Base-by-base conservation (phyloP, 2,329 filamentous ascomycete genomes). In the Alternaria sp. region DNA sequence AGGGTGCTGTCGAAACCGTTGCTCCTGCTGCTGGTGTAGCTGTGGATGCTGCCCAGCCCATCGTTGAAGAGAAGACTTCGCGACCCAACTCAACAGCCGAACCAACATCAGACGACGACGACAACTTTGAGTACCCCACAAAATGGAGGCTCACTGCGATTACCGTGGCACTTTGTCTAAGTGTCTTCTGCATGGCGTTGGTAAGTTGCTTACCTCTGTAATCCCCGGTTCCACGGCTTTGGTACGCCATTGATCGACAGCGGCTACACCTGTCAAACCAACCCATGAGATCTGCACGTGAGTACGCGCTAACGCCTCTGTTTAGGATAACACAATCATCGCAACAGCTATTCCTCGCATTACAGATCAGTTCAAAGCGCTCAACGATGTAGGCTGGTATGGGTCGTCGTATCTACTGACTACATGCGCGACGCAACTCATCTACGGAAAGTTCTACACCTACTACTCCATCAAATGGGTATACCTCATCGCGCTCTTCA, bases 341-440 rank as follows among this genome's bases (percentile, higher is more conserved):
- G 77, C 80, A 12, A 84, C 82, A 2, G 83, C 83, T 6, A 84
- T 85, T 50, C 82, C 83, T 11, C 74, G 76, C 25, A 85, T 85
- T 64, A 84, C 83, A 2, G 81, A 84, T 75, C 75, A 84, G 54
- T 84, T 83, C 74, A 75, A 82, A 19, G 76, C 81, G 7, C 74
- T 84, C 13, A 77, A 82, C 60, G 81, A 83, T 54, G 80, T 84
- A 0, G 82, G 81, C 12, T 84, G 82, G 82, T 85, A 84, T 69
- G 79, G 76, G 5, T 79, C 75, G 2, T 71, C 79, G 6, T 83
- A 82, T 68, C 71, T 83, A 23, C 77, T 83, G 47, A 82, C 80
- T 44, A 80, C 78, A 1, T 82, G 80, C 68, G 75, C 79, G 8
- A 79, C 77, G 10, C 77, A 80, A 66, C 75, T 80, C 58, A 75